phyloP scores from a whole-genome alignment of 2,329 filamentous ascomycete species.

The Cercospora beticola region DNA sequence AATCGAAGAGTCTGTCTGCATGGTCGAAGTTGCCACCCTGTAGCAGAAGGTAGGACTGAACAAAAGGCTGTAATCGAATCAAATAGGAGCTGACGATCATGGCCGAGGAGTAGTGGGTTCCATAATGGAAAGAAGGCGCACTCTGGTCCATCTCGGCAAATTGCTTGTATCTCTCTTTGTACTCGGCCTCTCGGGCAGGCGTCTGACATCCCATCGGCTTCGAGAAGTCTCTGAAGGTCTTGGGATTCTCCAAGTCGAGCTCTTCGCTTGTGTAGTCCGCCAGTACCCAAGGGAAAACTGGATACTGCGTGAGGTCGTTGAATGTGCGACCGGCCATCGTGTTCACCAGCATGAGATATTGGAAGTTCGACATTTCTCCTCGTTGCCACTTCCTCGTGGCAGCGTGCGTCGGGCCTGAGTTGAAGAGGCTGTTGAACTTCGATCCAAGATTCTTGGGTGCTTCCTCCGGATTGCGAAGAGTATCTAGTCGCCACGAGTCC shows the following conservation, averaged over 20 bases:
- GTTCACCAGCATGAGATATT: slow-evolving; percentile 98
- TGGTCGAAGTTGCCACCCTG: slow-evolving; percentile 98
- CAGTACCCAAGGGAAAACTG: slow-evolving; percentile 95
- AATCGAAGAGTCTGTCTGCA: slow-evolving; percentile 92
- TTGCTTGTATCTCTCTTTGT: slow-evolving; percentile 79
- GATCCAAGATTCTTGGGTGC: slow-evolving; percentile 70
- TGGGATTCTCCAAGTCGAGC: slow-evolving; percentile 79
- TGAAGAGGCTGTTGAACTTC: slow-evolving; percentile 90
- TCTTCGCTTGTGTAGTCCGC: slow-evolving; percentile 95
- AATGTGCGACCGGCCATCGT: slow-evolving; percentile 96
- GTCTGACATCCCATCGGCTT: slow-evolving; percentile 97
- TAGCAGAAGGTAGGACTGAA: slow-evolving; percentile 88
- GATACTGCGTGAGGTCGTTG: slow-evolving; percentile 97
- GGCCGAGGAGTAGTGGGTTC: slow-evolving; percentile 96
- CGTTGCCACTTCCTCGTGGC: slow-evolving; percentile 86
- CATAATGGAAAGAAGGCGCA: slow-evolving; percentile 87
- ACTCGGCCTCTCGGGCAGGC: slow-evolving; percentile 70
- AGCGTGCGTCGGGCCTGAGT: slow-evolving; percentile 75
- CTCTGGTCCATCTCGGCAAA: slow-evolving; percentile 82
- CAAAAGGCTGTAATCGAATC: slow-evolving; percentile 91
- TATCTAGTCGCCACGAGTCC: slow-evolving; percentile 88
- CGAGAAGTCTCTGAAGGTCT: slow-evolving; percentile 83
- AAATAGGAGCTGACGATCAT: slow-evolving; percentile 98
- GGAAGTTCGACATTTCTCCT: slow-evolving; percentile 96
- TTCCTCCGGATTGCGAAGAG: slow-evolving; percentile 67